Evolutionary conservation across 1,284 basidiomycete species (phyloP).

Genomic region (Malassezia nana): DNA sequence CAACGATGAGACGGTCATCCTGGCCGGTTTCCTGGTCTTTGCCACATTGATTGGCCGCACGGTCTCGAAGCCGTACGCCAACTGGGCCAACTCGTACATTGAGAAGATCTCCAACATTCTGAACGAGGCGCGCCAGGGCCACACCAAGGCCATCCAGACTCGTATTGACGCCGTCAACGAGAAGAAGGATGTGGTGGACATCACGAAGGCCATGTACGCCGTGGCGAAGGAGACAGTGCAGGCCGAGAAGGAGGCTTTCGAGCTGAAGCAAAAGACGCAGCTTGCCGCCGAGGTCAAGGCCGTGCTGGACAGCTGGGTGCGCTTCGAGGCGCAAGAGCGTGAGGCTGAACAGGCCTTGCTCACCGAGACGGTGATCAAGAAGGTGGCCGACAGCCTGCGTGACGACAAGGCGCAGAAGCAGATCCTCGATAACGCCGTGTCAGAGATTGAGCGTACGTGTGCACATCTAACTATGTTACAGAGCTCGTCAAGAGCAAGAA

Average conservation of each 20-base stretch:
- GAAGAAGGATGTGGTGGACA: constrained; percentile 84
- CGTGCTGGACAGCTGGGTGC: constrained; percentile 95
- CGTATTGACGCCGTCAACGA: constrained; percentile 81
- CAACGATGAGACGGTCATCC: constrained; percentile 60
- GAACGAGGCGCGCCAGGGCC: constrained; percentile 70
- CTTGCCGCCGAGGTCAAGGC: constrained; percentile 81
- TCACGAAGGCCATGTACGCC: constrained; percentile 81
- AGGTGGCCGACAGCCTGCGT: constrained; percentile 68
- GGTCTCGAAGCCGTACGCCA: constrained; percentile 72
- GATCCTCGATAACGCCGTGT: constrained; percentile 70
- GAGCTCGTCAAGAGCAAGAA: constrained; percentile 47
- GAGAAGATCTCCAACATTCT: constrained; percentile 69
- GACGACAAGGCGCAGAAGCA: constrained; percentile 92
- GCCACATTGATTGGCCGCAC: constrained; percentile 66
- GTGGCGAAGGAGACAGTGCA: constrained; percentile 92
- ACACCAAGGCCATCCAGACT: constrained; percentile 84
- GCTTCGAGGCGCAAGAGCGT: constrained; percentile 90
- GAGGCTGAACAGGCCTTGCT: constrained; percentile 90
- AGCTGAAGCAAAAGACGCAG: constrained; percentile 76
- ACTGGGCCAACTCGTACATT: constrained; percentile 62
- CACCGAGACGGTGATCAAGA: constrained; percentile 73
- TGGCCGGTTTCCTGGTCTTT: constrained; percentile 78
- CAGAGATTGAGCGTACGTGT: constrained; percentile 82
- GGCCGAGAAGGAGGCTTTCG: constrained; percentile 80
- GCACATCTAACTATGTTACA: constrained; percentile 7